phyloP scores from a whole-genome alignment of 1,139 yeast species.

The Suhomyces atakaporum region DNA sequence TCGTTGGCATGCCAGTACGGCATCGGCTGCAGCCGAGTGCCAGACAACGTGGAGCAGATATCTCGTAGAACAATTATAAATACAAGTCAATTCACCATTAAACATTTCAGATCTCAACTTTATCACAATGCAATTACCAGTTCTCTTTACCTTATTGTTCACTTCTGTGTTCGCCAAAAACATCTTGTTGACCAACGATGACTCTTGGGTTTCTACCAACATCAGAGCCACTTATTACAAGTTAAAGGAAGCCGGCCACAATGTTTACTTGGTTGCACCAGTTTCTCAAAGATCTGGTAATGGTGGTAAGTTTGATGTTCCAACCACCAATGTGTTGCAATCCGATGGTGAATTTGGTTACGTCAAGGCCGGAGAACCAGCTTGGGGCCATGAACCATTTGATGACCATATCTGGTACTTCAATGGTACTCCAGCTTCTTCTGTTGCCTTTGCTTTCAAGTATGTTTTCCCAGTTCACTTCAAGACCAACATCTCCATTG shows the following conservation, averaged over 20 bases:
- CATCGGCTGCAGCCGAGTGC: not conserved
- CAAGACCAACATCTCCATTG: conserved; percentile 33
- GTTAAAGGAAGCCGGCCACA: conserved; percentile 56
- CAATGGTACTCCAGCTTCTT: conserved; percentile 51
- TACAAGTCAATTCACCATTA: not conserved
- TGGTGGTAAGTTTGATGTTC: conserved; percentile 55
- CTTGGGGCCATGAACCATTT: conserved; percentile 49
- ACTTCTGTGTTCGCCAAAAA: conserved; percentile 36
- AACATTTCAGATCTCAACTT: not conserved
- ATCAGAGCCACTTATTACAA: conserved; percentile 60
- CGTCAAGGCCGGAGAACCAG: conserved; percentile 44
- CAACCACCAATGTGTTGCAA: conserved; percentile 42
- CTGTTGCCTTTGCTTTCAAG: conserved; percentile 45
- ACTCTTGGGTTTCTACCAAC: conserved; percentile 60
- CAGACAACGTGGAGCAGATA: not conserved
- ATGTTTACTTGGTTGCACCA: conserved; percentile 58
- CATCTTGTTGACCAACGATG: conserved; percentile 61
- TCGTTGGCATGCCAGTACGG: not conserved
- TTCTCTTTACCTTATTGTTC: conserved; percentile 14
- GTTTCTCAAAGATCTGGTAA: conserved; percentile 61
- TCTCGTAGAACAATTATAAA: conserved; percentile 2
- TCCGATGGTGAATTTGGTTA: conserved; percentile 46
- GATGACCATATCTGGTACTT: conserved; percentile 51
- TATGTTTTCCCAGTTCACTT: conserved; percentile 45
- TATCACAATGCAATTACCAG: conserved; percentile 16